A percentile compares a stretch with the other conserved stretches of the same genome.
Evolutionary conservation across 805 yeast species (phyloP).

Genomic region (Metschnikowia lunata): DNA sequence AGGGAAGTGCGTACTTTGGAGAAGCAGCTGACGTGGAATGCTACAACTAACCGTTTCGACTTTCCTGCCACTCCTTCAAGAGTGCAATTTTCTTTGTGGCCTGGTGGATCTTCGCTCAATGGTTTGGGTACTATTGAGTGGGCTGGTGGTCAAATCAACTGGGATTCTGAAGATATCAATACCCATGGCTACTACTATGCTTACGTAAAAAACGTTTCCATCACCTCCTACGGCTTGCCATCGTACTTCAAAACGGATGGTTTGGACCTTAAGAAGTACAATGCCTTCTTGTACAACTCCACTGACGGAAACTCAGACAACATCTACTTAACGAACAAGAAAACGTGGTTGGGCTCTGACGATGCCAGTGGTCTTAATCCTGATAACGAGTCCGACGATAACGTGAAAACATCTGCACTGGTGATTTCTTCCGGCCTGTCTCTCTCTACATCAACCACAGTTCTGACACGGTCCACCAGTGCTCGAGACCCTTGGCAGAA

Average conservation of each 20-base stretch:
- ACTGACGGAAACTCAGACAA: conserved; percentile 34
- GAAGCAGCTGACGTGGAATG: conserved; percentile 57
- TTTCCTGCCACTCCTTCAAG: conserved; percentile 75
- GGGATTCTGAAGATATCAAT: conserved; percentile 72
- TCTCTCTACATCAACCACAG: conserved; percentile 14
- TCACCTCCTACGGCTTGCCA: conserved; percentile 75
- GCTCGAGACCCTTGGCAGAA: conserved; percentile 9
- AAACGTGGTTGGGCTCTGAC: conserved; percentile 54
- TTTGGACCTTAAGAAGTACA: conserved; percentile 39
- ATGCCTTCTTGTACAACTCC: conserved; percentile 43
- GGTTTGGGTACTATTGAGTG: conserved; percentile 66
- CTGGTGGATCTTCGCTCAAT: conserved; percentile 58
- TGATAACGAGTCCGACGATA: conserved; percentile 26
- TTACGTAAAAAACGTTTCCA: conserved; percentile 51
- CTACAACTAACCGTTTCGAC: conserved; percentile 50
- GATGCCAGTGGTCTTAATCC: conserved; percentile 68
- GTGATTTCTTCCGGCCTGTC: conserved; percentile 18
- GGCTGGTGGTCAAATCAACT: conserved; percentile 86
- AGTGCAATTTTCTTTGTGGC: conserved; percentile 73
- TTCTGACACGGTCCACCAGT: conserved; percentile 12
- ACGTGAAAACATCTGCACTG: conserved; percentile 7
- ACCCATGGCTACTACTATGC: conserved; percentile 81
- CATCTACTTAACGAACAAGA: conserved; percentile 59
- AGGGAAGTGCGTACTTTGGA: conserved; percentile 58
- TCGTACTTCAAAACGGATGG: conserved; percentile 42